These are phyloP conservation scores for Nepenthes mirabilis DNA, from an alignment of 148 eudicot genomes.

Conservation along the genomic window DNA sequence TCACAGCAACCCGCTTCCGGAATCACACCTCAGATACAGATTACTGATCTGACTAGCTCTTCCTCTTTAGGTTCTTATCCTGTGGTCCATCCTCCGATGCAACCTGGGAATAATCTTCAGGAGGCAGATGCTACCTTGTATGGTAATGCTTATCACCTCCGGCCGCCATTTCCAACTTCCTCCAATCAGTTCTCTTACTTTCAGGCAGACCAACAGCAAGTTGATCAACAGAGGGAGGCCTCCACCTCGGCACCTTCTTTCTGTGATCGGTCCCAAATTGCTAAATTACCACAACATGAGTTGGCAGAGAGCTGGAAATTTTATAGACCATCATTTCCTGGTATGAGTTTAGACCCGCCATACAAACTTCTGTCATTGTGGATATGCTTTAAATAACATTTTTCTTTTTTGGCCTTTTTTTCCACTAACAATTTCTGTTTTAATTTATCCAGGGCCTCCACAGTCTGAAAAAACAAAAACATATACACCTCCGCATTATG, in stretches of 20 bases:
- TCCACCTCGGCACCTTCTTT: slow-evolving; percentile 25
- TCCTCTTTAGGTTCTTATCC: slow-evolving; percentile 40
- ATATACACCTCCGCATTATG: slow-evolving; percentile 36
- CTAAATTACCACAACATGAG: slow-evolving; percentile 39
- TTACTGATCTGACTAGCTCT: slow-evolving; percentile 28
- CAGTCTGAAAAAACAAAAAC: slow-evolving; percentile 37
- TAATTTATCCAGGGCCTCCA: slow-evolving; percentile 27
- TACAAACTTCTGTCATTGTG: background rate
- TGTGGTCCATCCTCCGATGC: slow-evolving; percentile 32
- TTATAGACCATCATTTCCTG: slow-evolving; percentile 48
- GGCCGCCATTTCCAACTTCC: slow-evolving; percentile 70
- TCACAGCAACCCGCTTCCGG: slow-evolving; percentile 29
- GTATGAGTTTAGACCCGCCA: slow-evolving; percentile 14
- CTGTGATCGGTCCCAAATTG: slow-evolving; percentile 37
- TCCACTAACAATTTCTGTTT: background rate
- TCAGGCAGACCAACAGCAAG: slow-evolving; percentile 54
- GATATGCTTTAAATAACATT: too few relatives aligned
- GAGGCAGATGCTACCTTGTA: slow-evolving; percentile 23
- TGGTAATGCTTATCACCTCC: slow-evolving; percentile 42
- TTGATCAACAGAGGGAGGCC: slow-evolving; percentile 36
- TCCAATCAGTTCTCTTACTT: slow-evolving; percentile 75
- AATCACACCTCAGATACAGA: slow-evolving; percentile 34
- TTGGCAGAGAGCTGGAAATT: slow-evolving; percentile 62
- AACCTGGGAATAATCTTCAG: slow-evolving; percentile 27
- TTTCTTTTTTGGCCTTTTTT: background rate